Evolutionary conservation across 306 rosid genomes (phyloP).

Genomic region (Erythrophleum fordii): DNA sequence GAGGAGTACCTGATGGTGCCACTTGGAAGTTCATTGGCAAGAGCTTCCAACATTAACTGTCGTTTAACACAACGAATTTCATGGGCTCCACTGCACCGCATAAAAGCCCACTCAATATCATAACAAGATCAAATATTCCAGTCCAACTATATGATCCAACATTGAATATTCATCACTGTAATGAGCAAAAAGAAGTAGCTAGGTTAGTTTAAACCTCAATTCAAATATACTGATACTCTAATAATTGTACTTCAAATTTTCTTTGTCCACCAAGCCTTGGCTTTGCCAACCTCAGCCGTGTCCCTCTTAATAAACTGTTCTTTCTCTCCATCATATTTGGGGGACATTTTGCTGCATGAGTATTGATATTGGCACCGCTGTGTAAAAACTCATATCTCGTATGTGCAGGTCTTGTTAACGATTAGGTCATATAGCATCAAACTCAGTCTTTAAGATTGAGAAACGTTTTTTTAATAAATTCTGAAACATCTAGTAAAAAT

Average conservation of each 20-base stretch:
- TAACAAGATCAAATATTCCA: not conserved
- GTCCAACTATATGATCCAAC: not conserved
- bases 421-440: not conserved
- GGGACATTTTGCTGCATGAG: too few relatives aligned
- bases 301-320: too few relatives aligned
- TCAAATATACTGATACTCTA: not conserved
- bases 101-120: not conserved
- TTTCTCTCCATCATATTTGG: too few relatives aligned
- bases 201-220: not conserved
- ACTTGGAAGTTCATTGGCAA: conserved; percentile 69
- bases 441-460: not conserved
- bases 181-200: not conserved
- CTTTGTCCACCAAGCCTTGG: too few relatives aligned
- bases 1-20: conserved; percentile 72
- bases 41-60: conserved; percentile 58
- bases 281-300: too few relatives aligned
- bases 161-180: not conserved
- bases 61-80: conserved; percentile 70
- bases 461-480: not conserved
- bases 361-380: too few relatives aligned
- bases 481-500: not conserved
- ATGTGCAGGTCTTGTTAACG: not conserved
- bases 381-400: too few relatives aligned
- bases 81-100: conserved; percentile 35
- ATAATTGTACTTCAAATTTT: too few relatives aligned